Evolutionary conservation across 2,329 filamentous ascomycete genomes (phyloP).

Genomic region (Sarocladiaceae sp.): DNA sequence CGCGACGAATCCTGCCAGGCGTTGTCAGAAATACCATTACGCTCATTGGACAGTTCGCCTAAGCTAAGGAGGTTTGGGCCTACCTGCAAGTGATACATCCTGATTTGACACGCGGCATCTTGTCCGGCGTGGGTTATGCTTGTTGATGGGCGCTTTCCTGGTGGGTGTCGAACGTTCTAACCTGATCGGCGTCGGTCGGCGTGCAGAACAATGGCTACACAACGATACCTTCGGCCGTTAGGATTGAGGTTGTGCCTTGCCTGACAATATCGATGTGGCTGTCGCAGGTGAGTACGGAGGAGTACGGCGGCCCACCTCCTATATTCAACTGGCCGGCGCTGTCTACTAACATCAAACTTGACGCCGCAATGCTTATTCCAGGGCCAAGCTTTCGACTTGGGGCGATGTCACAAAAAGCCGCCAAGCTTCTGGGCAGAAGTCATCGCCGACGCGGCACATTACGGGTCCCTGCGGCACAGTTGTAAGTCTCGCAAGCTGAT

Average conservation of each 20-base stretch:
- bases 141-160: too few relatives aligned
- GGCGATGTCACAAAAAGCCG: too few relatives aligned
- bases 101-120: not conserved
- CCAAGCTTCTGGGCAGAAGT: not conserved
- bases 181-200: too few relatives aligned
- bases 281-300: too few relatives aligned
- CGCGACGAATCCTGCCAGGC: conserved; percentile 29
- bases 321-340: not conserved
- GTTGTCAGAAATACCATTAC: too few relatives aligned
- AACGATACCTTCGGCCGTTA: too few relatives aligned
- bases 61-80: not conserved
- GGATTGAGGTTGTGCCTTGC: too few relatives aligned
- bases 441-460: not conserved
- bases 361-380: not conserved
- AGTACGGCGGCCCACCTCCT: too few relatives aligned
- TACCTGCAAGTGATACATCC: conserved; percentile 3
- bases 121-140: too few relatives aligned
- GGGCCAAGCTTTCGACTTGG: not conserved
- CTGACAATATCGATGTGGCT: too few relatives aligned
- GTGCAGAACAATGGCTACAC: too few relatives aligned
- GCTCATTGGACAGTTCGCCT: not conserved
- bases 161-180: too few relatives aligned
- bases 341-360: not conserved
- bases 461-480: not conserved
- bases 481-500: not conserved